Evolutionary conservation across 225 moss, liverwort and hornwort genomes (phyloP).

Genomic region (Rhytidiadelphus loreus): DNA sequence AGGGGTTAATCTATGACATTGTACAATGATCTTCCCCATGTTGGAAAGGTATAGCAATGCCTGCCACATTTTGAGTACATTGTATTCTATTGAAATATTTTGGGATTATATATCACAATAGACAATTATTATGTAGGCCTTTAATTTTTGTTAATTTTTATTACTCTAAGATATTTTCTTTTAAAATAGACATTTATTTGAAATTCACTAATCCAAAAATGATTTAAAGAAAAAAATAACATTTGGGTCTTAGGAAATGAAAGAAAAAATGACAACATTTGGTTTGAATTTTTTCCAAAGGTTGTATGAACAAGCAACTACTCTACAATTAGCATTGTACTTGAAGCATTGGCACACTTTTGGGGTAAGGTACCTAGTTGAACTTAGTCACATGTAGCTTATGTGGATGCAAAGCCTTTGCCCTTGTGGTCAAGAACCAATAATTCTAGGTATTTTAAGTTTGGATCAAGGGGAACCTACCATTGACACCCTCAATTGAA

Average conservation of each 20-base stretch:
- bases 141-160: not conserved
- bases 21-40: too few relatives aligned
- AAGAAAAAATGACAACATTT: not conserved
- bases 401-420: accelerated
- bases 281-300: not conserved
- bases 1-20: not conserved
- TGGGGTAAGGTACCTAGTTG: too few relatives aligned
- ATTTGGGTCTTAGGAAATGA: not conserved
- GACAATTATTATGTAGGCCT: accelerated
- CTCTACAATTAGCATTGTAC: accelerated
- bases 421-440: accelerated
- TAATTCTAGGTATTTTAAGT: not conserved
- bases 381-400: not conserved
- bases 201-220: not conserved
- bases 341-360: not conserved
- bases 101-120: not conserved
- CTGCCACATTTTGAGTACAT: too few relatives aligned
- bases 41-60: too few relatives aligned
- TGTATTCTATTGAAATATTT: not conserved
- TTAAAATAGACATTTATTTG: too few relatives aligned
- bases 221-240: not conserved
- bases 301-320: not conserved
- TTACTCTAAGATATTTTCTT: too few relatives aligned
- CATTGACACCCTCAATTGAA: accelerated
- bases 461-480: accelerated